Base-by-base conservation (phyloP, 2,329 filamentous ascomycete genomes). In the Shiraia bambusicola region DNA sequence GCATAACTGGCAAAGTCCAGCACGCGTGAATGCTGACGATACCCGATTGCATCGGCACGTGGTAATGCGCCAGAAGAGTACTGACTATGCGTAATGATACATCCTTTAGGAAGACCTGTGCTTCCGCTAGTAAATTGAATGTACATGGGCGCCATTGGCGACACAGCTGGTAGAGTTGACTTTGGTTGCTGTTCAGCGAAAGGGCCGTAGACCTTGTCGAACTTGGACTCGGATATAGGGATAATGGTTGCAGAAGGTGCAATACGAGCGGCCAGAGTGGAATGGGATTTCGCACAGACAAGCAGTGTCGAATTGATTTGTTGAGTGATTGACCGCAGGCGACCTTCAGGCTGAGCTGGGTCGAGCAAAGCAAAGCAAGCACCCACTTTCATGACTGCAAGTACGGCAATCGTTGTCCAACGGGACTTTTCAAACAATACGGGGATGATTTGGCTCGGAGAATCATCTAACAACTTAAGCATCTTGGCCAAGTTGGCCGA, bases 311-410 rank as follows among this genome's bases (percentile, higher is more conserved):
- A 59, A 19, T 53, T 55, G 35, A 58, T 59, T 33, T 66, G 61
- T 17, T 66, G 52, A 4, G 60, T 53, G 26, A 69, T 61, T 5
- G 60, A 54, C 14, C 57, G 44, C 10, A 67, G 45, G 5, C 65
- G 55, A 10, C 62, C 63, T 47, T 66, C 60, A 10, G 65, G 65
- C 25, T 67, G 63, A 14, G 64, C 64, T 12, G 65, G 64, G 24
- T 69, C 65, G 11, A 69, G 53, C 2, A 67, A 48, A 5, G 62
- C 61, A 37, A 69, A 68, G 37, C 63, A 66, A 4, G 61, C 67
- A 7, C 69, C 69, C 9, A 66, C 58, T 33, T 71, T 71, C 63
- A 72, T 65, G 8, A 70, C 54, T 3, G 66, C 67, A 5, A 72
- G 58, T 6, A 70, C 61, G 6, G 66, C 66, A 13, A 72, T 65